These are phyloP conservation scores for Neurospora sp. DNA, from an alignment of 495 filamentous ascomycete genomes.

Conservation along the genomic window DNA sequence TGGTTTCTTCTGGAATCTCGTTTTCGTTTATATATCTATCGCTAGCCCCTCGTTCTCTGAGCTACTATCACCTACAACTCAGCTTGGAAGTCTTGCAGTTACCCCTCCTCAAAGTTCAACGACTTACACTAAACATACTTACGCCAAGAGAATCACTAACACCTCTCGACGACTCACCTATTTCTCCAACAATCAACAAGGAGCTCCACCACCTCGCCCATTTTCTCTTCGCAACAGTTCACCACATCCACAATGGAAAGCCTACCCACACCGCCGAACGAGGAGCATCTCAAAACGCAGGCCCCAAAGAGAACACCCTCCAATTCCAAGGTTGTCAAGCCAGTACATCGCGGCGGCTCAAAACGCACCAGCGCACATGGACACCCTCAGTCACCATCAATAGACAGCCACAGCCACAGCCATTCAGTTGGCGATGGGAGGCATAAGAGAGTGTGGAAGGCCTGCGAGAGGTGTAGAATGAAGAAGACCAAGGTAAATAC, in stretches of 20 bases:
- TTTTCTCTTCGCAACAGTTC: neutral
- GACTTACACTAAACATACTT: neutral
- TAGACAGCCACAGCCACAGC: constrained; percentile 19
- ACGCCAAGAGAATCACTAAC: constrained; percentile 4
- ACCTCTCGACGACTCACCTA: constrained; percentile 2
- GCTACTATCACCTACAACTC: constrained; percentile 5
- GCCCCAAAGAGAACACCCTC: constrained; percentile 13
- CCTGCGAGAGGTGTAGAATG: constrained; percentile 59
- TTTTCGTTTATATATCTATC: constrained; percentile 3
- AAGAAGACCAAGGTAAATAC: constrained; percentile 57
- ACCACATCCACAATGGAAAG: constrained; percentile 29
- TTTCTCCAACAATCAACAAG: neutral
- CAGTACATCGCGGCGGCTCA: constrained; percentile 13
- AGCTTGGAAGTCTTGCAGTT: neutral
- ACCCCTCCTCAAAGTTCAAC: neutral
- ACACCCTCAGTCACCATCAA: constrained; percentile 18
- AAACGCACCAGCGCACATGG: constrained; percentile 22
- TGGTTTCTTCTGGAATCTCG: constrained; percentile 2
- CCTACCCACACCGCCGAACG: constrained; percentile 36
- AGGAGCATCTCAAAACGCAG: constrained; percentile 28
- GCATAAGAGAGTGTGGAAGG: constrained; percentile 60
- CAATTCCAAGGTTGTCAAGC: constrained; percentile 20
- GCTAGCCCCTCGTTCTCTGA: constrained; percentile 2
- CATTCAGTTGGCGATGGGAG: constrained; percentile 31
- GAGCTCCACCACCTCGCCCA: neutral